Conservation (phyloP, 1,284 basidiomycete species). For the Ceratobasidium sp. region DNA sequence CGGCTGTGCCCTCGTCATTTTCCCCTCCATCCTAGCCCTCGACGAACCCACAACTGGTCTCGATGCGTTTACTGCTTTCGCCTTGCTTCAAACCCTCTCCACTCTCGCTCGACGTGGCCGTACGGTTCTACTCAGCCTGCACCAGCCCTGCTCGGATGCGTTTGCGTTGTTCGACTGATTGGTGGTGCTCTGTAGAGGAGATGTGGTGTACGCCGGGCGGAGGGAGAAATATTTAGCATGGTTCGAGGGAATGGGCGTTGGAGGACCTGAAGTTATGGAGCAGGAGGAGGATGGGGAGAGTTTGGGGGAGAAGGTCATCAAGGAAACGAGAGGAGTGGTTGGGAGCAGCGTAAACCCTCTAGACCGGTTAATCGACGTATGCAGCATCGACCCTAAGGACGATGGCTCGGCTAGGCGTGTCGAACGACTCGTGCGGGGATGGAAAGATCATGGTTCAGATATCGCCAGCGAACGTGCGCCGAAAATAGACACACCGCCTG, state of each 20-base stretch:
- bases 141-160: slow-evolving; percentile 66
- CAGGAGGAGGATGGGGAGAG: background rate
- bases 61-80: slow-evolving; percentile 65
- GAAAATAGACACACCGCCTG: background rate
- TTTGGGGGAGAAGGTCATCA: background rate
- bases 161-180: slow-evolving; percentile 63
- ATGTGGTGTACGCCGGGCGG: slow-evolving; percentile 62
- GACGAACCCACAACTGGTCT: slow-evolving; percentile 79
- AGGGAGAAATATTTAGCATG: slow-evolving; percentile 58
- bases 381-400: slow-evolving; percentile 62
- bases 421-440: slow-evolving; percentile 54
- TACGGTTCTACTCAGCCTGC: slow-evolving; percentile 64
- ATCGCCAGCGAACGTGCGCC: slow-evolving; percentile 47
- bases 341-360: slow-evolving; percentile 57
- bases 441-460: slow-evolving; percentile 52
- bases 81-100: slow-evolving; percentile 63
- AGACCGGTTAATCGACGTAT: slow-evolving; percentile 65
- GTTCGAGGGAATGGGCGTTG: slow-evolving; percentile 57
- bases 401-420: slow-evolving; percentile 54
- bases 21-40: slow-evolving; percentile 82
- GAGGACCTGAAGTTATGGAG: background rate
- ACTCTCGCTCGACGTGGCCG: slow-evolving; percentile 62
- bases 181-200: slow-evolving; percentile 62
- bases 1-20: slow-evolving; percentile 67
- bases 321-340: slow-evolving; percentile 50